These are phyloP conservation scores for Eutreptiella sp. DNA, from an alignment of 208 protist species.

Conservation along the genomic window DNA sequence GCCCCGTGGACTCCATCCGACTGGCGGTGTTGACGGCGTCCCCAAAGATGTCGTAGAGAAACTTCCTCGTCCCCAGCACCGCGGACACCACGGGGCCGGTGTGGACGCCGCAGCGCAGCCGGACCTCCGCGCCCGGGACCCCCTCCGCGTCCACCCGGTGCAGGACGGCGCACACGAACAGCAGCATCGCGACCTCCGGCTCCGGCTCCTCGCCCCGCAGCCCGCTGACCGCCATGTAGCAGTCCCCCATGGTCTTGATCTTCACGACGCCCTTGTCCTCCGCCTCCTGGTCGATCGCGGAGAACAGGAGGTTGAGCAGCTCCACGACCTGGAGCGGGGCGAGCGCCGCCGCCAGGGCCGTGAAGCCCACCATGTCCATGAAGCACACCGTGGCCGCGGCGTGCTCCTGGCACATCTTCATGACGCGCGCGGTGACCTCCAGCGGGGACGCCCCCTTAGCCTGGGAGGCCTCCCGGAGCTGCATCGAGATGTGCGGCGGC, in stretches of 20 bases:
- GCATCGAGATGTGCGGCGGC: no score
- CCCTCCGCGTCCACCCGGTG: no score
- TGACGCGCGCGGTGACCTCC: no score
- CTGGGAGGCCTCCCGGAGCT: no score
- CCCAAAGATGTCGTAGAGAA: conserved; percentile 30
- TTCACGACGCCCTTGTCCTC: conserved; percentile 18
- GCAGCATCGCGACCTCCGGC: neutral
- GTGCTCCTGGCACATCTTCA: no score
- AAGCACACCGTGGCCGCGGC: conserved; percentile 18
- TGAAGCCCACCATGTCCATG: conserved; percentile 17
- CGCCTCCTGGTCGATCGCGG: conserved; percentile 18
- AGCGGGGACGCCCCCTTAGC: no score
- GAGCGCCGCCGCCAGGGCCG: neutral
- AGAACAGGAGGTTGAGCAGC: conserved; percentile 28
- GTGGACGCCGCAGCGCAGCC: conserved; percentile 15
- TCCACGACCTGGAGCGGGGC: neutral
- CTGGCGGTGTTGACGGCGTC: conserved; percentile 33
- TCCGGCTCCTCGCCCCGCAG: neutral
- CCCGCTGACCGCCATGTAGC: conserved; percentile 24
- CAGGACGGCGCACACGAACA: no score
- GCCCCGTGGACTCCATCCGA: conserved; percentile 29
- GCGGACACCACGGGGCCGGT: conserved; percentile 5
- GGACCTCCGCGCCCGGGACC: neutral
- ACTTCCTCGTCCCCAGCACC: conserved; percentile 26
- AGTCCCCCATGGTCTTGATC: conserved; percentile 31